Evolutionary conservation across 2,329 filamentous ascomycete genomes (phyloP).

Genomic region (Colletotrichum abscissum): DNA sequence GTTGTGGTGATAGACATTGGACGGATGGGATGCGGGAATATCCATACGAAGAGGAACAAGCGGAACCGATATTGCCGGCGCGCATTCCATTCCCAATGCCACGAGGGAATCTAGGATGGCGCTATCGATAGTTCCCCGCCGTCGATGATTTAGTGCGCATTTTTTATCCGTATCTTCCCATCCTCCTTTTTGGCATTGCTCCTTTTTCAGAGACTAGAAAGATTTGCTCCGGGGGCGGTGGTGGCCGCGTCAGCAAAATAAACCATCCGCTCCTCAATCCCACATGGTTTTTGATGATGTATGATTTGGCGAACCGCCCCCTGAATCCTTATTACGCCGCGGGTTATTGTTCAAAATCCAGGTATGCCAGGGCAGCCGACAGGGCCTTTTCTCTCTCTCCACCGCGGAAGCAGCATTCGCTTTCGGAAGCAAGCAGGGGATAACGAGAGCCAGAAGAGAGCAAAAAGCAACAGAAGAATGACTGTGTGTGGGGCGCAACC

Average conservation of each 20-base stretch:
- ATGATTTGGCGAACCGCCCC: neutral
- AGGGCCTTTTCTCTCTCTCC: neutral
- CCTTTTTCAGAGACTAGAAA: slow-evolving; percentile 7
- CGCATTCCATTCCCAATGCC: slow-evolving; percentile 24
- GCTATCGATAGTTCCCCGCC: slow-evolving; percentile 30
- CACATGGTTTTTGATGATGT: neutral
- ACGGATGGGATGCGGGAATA: neutral
- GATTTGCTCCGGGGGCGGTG: neutral
- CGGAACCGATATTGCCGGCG: slow-evolving; percentile 24
- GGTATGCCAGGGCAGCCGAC: too few species aligned
- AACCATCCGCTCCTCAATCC: slow-evolving; percentile 5
- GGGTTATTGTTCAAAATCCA: neutral
- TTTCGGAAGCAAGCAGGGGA: slow-evolving; percentile 24
- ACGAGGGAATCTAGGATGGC: slow-evolving; percentile 32
- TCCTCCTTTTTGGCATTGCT: neutral
- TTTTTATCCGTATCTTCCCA: neutral
- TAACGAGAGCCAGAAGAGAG: neutral
- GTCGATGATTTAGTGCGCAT: slow-evolving; percentile 16
- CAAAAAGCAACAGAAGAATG: neutral
- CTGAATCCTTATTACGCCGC: slow-evolving; percentile 13
- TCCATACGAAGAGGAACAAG: neutral
- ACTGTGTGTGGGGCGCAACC: slow-evolving; percentile 1
- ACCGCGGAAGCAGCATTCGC: slow-evolving; percentile 23
- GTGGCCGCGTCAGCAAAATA: slow-evolving; percentile 30
- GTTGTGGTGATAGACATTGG: neutral